phyloP scores from a whole-genome alignment of 257 asterid genomes.

The Solanum clarkiae region DNA sequence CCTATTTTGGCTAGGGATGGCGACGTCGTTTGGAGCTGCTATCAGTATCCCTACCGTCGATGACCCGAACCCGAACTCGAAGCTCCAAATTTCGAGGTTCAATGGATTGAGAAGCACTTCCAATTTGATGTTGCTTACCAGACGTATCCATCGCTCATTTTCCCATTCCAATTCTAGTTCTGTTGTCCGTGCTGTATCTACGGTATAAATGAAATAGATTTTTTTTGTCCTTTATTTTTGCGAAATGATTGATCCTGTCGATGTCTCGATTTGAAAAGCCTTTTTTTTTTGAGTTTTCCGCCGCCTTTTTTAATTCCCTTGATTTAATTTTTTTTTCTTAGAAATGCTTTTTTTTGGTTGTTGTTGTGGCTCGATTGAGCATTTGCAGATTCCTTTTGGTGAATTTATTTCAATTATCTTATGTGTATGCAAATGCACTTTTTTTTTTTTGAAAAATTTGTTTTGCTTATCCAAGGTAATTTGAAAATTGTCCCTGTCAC shows the following conservation, averaged over 20 bases:
- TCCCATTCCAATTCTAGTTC: constrained; percentile 15
- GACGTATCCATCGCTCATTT: constrained; percentile 16
- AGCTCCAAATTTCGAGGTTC: constrained; percentile 13
- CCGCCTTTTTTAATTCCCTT: not conserved
- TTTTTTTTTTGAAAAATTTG: not conserved
- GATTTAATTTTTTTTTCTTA: not conserved
- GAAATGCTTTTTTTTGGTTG: not conserved
- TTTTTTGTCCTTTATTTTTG: not conserved
- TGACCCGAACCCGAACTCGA: constrained; percentile 1
- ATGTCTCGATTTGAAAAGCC: not conserved
- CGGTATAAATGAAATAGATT: constrained; percentile 24
- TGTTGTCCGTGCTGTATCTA: constrained; percentile 56
- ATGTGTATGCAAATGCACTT: not conserved
- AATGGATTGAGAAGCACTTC: constrained; percentile 17
- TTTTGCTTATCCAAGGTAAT: not conserved
- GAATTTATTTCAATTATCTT: not conserved
- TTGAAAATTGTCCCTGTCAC: not conserved
- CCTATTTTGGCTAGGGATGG: constrained; percentile 5
- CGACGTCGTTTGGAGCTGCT: constrained; percentile 27
- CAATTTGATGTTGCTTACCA: constrained; percentile 21
- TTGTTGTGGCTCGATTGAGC: not conserved
- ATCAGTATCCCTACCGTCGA: not conserved
- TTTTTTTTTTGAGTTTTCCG: not conserved
- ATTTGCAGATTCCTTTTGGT: not conserved
- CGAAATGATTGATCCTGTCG: not conserved